Evolutionary conservation across 768 basidiomycete species (phyloP).

Genomic region (Plicaturopsis crispa): DNA sequence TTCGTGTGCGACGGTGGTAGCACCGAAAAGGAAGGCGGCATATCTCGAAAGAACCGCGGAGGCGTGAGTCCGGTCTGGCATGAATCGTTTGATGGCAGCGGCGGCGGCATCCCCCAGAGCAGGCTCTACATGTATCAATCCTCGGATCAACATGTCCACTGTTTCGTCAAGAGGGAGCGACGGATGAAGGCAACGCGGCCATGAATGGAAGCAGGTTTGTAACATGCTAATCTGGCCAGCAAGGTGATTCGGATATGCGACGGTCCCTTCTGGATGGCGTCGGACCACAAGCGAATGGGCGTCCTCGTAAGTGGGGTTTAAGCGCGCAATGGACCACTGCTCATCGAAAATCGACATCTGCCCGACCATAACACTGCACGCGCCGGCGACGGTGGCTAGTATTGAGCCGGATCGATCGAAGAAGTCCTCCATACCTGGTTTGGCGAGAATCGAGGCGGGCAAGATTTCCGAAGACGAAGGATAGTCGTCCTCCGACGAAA

Average conservation of each 20-base stretch:
- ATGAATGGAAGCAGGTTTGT: constrained; percentile 70
- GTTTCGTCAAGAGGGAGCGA: constrained; percentile 48
- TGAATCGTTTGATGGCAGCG: constrained; percentile 64
- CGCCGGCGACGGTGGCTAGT: constrained; percentile 46
- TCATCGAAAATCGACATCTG: constrained; percentile 82
- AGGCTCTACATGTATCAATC: constrained; percentile 83
- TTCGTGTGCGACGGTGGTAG: constrained; percentile 54
- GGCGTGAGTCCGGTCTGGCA: constrained; percentile 49
- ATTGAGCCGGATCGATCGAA: constrained; percentile 56
- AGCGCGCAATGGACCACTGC: constrained; percentile 61
- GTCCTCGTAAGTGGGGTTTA: constrained; percentile 60
- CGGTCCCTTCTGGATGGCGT: constrained; percentile 52
- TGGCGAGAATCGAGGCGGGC: constrained; percentile 45
- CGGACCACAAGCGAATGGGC: constrained; percentile 59
- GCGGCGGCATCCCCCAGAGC: constrained; percentile 60
- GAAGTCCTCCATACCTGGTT: constrained; percentile 66
- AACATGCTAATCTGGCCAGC: constrained; percentile 63
- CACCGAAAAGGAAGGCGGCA: constrained; percentile 68
- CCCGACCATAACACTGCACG: constrained; percentile 60
- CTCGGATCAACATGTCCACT: constrained; percentile 73
- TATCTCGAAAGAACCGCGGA: constrained; percentile 55
- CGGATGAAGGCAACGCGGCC: constrained; percentile 73
- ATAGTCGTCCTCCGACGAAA: constrained; percentile 54
- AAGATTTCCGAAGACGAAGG: constrained; percentile 60
- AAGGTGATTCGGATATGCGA: constrained; percentile 60